A percentile compares a stretch with the other conserved stretches of the same genome.
These are phyloP conservation scores for Apiotrichum montevideense DNA, from an alignment of 1,284 basidiomycete genomes.

Conservation along the genomic window DNA sequence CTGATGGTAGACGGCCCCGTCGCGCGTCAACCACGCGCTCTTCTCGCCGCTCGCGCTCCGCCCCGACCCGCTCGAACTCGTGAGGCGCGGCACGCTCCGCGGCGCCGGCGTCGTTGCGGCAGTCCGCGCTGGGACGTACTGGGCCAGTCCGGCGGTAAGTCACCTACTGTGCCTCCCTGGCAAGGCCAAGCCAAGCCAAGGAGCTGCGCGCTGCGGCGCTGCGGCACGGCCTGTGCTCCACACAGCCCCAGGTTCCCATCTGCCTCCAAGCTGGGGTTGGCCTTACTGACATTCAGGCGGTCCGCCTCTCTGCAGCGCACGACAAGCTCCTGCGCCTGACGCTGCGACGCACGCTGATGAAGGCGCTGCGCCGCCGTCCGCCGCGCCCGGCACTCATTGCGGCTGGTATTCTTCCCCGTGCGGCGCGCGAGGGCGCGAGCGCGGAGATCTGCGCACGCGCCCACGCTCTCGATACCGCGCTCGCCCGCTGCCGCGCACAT, in stretches of 20 bases:
- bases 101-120: constrained; percentile 20
- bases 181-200: no score
- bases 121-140: constrained; percentile 17
- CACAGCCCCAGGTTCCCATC: no score
- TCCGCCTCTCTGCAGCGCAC: constrained; percentile 21
- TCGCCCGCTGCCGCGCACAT: constrained; percentile 9
- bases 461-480: constrained; percentile 13
- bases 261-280: no score
- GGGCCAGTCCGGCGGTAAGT: constrained; percentile 19
- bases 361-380: constrained; percentile 12
- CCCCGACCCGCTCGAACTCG: constrained; percentile 22
- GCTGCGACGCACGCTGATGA: constrained; percentile 13
- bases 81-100: constrained; percentile 21
- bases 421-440: background rate
- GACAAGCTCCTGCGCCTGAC: constrained; percentile 10
- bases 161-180: background rate
- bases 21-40: constrained; percentile 16
- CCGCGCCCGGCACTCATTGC: constrained; percentile 8
- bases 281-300: constrained; percentile 14
- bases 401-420: constrained; percentile 16
- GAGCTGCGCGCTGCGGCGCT: no score
- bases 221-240: no score
- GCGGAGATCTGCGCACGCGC: constrained; percentile 15
- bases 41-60: constrained; percentile 18
- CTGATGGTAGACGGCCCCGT: constrained; percentile 18